Percentiles rank a stretch among this genome's conserved stretches.
Conservation (phyloP, 2,329 filamentous ascomycete species). For the Neoarthrinium moseri region DNA sequence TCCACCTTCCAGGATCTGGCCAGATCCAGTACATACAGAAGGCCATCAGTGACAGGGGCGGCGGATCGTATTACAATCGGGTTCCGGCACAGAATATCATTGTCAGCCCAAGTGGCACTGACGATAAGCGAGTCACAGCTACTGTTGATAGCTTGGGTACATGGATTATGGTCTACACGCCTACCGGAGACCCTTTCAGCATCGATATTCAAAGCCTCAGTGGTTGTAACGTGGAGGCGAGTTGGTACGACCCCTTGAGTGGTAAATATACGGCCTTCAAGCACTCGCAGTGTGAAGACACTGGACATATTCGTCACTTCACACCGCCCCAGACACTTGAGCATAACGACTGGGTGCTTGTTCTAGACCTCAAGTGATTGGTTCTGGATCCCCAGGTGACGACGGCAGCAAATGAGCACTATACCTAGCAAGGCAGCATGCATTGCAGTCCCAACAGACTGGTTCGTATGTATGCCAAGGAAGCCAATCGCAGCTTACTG, state of each 20-base stretch:
- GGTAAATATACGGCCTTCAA: constrained; percentile 13
- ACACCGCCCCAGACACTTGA: constrained; percentile 9
- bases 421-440: too few species aligned
- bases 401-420: too few species aligned
- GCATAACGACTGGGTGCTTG: constrained; percentile 16
- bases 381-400: too few species aligned
- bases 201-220: constrained; percentile 13
- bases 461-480: too few species aligned
- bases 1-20: constrained; percentile 15
- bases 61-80: constrained; percentile 12
- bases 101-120: constrained; percentile 10
- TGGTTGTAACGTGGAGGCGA: constrained; percentile 11
- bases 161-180: constrained; percentile 19
- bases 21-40: constrained; percentile 18
- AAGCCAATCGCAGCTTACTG: too few species aligned
- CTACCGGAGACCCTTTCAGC: constrained; percentile 14
- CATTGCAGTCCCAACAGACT: too few species aligned
- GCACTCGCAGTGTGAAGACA: constrained; percentile 10
- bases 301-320: constrained; percentile 9
- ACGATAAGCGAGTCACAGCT: constrained; percentile 16
- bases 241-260: constrained; percentile 14
- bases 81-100: constrained; percentile 14
- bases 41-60: constrained; percentile 15
- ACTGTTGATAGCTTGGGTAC: constrained; percentile 13
- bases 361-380: constrained; percentile 8